Base-by-base conservation (phyloP, 2,329 filamentous ascomycete genomes). In the Pestalotiopsis sp. region DNA sequence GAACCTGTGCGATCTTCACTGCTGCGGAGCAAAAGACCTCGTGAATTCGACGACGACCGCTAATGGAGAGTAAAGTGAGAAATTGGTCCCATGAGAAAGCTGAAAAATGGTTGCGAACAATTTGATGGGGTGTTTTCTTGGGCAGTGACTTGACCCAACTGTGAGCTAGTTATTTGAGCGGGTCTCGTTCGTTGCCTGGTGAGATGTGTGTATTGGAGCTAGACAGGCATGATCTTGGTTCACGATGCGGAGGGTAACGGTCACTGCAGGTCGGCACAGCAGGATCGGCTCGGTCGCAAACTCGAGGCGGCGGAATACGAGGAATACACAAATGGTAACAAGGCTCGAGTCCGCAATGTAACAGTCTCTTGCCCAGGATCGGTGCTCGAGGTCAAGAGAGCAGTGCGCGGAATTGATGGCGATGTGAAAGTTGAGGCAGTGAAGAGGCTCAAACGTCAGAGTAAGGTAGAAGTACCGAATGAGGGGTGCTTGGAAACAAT, bases 161-260 rank as follows among this genome's bases (percentile, higher is more conserved):
- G 45, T 52, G 45, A 59, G 57, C 57, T 27, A 59, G 57, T 27
- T 27, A 59, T 27, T 59, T 36, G 14, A 23, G 57, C 57, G 57
- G 57, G 57, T 59, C 57, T 59, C 57, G 45, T 52, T 52, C 14
- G 57, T 59, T 59, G 57, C 57, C 57, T 59, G 27, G 57, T 59
- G 25, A 27, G 57, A 59, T 59, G 23, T 23, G 45, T 52, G 45
- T 52, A 52, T 52, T 52, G 45, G 45, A 52, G 45, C 45, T 52
- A 52, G 45, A 52, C 45, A 52, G 45, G n/a, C 45, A 52, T 52
- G 20, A 52, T 52, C 7, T 52, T 52, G 17, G 17, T 52, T 52
- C 41, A n/a, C 41, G 41, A 49, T 49, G 41, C n/a, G 41, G 41
- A 49, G 41, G 41, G 45, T 52, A 52, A 52, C 17, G 45, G 45